A percentile compares a stretch with the other conserved stretches of the same genome.
phyloP scores from a whole-genome alignment of 306 rosid species.

The Echinosophora koreensis region DNA sequence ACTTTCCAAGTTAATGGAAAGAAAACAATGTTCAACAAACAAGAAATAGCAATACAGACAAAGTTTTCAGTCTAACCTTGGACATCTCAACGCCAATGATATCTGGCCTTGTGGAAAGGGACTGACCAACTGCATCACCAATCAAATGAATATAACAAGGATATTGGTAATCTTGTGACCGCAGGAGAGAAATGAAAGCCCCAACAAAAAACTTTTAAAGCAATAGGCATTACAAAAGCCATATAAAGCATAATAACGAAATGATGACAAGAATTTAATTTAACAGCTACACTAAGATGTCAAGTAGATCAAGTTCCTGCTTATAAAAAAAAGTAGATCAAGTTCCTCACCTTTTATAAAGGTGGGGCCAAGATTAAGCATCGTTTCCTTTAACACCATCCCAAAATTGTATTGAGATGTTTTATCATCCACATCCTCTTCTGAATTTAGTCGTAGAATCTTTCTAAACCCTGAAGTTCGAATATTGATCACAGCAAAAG shows the following conservation, averaged over 20 bases:
- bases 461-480: constrained; percentile 66
- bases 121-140: constrained; percentile 96
- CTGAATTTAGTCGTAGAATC: constrained; percentile 50
- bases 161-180: constrained; percentile 58
- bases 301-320: constrained; percentile 44
- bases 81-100: constrained; percentile 92
- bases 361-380: constrained; percentile 93
- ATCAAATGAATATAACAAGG: constrained; percentile 70
- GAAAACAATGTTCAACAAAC: constrained; percentile 27
- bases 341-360: constrained; percentile 85
- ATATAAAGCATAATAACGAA: constrained; percentile 24
- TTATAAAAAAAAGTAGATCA: constrained; percentile 43
- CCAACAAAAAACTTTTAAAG: constrained; percentile 43
- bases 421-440: constrained; percentile 56
- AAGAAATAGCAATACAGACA: constrained; percentile 24
- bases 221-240: constrained; percentile 34
- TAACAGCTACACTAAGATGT: constrained; percentile 29
- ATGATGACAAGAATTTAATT: constrained; percentile 20
- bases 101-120: constrained; percentile 97
- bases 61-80: constrained; percentile 68
- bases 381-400: constrained; percentile 79
- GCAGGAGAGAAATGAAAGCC: constrained; percentile 52
- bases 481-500: constrained; percentile 78
- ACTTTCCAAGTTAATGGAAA: constrained; percentile 31
- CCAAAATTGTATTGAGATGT: constrained; percentile 78